These are phyloP conservation scores for Phaeomoniella chlamydospora DNA, from an alignment of 2,329 filamentous ascomycete genomes.

Conservation along the genomic window DNA sequence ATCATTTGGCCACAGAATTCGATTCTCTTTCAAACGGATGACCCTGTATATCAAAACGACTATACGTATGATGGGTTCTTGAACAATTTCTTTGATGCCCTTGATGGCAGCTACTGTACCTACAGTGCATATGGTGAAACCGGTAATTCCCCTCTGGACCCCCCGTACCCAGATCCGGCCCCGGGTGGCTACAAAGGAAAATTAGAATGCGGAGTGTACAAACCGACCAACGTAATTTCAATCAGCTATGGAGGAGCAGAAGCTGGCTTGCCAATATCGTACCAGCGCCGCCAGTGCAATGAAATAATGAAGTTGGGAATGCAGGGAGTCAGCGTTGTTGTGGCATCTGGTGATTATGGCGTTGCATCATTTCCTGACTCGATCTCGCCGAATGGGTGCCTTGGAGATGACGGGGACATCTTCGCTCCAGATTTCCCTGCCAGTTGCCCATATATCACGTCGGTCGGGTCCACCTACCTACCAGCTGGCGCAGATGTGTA, in stretches of 20 bases:
- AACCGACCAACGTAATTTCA: slow-evolving; percentile 27
- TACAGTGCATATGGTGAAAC: slow-evolving; percentile 34
- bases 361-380: slow-evolving; percentile 25
- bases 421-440: slow-evolving; percentile 28
- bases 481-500: slow-evolving; percentile 14
- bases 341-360: slow-evolving; percentile 33
- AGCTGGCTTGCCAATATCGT: slow-evolving; percentile 19
- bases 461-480: slow-evolving; percentile 26
- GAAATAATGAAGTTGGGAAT: slow-evolving; percentile 34
- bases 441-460: slow-evolving; percentile 22
- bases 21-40: slow-evolving; percentile 36
- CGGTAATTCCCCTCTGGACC: slow-evolving; percentile 25
- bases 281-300: slow-evolving; percentile 24
- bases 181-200: slow-evolving; percentile 1
- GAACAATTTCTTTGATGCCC: slow-evolving; percentile 36
- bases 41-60: slow-evolving; percentile 25
- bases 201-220: slow-evolving; percentile 33
- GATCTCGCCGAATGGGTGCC: slow-evolving; percentile 17
- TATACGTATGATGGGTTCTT: slow-evolving; percentile 23
- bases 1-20: slow-evolving; percentile 33
- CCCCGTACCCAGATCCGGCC: slow-evolving; percentile 1
- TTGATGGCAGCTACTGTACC: slow-evolving; percentile 39
- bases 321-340: slow-evolving; percentile 32
- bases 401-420: slow-evolving; percentile 19
- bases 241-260: slow-evolving; percentile 27